Evolutionary conservation across 1,284 basidiomycete species (phyloP).

Genomic region (Leccinum fallax): DNA sequence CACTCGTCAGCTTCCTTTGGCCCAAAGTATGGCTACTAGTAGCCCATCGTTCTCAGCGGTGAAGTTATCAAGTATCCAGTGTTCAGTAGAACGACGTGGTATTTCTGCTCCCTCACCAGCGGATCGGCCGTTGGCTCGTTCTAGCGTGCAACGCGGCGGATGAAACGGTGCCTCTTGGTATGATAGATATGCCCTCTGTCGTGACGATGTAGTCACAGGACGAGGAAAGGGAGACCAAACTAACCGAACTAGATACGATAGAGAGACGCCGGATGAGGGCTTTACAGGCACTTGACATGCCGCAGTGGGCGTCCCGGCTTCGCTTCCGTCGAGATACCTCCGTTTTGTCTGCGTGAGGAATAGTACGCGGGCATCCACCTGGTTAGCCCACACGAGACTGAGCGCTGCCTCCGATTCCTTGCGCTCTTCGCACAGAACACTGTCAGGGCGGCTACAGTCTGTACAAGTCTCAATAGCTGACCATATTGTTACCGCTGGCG

Average conservation of each 20-base stretch:
- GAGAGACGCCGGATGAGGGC: conserved; percentile 61
- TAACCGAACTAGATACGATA: conserved; percentile 62
- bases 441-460: conserved; percentile 65
- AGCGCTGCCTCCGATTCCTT: conserved; percentile 72
- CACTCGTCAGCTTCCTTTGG: conserved; percentile 30
- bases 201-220: conserved; percentile 78
- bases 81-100: conserved; percentile 42
- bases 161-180: conserved; percentile 29
- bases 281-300: conserved; percentile 3
- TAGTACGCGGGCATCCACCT: conserved; percentile 68
- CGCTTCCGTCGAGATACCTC: conserved; percentile 49
- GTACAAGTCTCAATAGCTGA: conserved; percentile 69
- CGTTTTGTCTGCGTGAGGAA: conserved; percentile 58
- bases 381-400: conserved; percentile 90
- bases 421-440: conserved; percentile 52
- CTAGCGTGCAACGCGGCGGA: conserved; percentile 3
- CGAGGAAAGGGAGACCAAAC: conserved; percentile 54
- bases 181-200: conserved; percentile 52
- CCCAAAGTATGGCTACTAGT: conserved; percentile 24
- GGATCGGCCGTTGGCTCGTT: background rate
- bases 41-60: conserved; percentile 11
- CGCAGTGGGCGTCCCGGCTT: conserved; percentile 6
- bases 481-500: conserved; percentile 4
- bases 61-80: conserved; percentile 37
- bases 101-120: conserved; percentile 1